Percentiles rank a stretch among this genome's conserved stretches.
These are phyloP conservation scores for Anisogramma anomala DNA, from an alignment of 2,329 filamentous ascomycete species.

Conservation along the genomic window DNA sequence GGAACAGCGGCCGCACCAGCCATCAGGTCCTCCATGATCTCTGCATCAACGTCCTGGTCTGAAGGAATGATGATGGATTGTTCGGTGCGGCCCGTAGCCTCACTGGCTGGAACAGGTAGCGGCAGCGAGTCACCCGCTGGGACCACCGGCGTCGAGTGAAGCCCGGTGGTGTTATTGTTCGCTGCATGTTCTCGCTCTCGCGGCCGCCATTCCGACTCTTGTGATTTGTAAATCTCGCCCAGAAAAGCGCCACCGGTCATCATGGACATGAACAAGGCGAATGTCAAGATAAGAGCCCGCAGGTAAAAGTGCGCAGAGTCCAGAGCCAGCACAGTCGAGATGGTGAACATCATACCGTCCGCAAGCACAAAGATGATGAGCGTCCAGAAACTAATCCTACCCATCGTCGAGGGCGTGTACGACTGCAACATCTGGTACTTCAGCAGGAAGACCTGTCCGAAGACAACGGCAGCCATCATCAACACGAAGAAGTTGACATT, in stretches of 20 bases:
- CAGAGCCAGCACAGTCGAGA: constrained; percentile 44
- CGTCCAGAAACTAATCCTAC: constrained; percentile 54
- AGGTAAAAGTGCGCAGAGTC: constrained; percentile 45
- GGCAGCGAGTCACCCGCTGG: constrained; percentile 26
- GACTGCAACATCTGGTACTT: constrained; percentile 55
- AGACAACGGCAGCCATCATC: constrained; percentile 42
- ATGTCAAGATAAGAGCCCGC: constrained; percentile 43
- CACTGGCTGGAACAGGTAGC: constrained; percentile 28
- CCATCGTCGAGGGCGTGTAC: constrained; percentile 55
- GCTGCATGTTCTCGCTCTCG: constrained; percentile 25
- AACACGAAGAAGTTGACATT: constrained; percentile 49
- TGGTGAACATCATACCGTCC: constrained; percentile 47
- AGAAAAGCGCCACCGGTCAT: constrained; percentile 47
- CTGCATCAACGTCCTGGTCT: constrained; percentile 52
- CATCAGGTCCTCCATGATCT: constrained; percentile 34
- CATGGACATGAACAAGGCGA: constrained; percentile 44
- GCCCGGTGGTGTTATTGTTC: constrained; percentile 17
- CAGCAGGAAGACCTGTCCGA: constrained; percentile 49
- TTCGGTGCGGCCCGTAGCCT: constrained; percentile 12
- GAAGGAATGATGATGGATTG: constrained; percentile 48
- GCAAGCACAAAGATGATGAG: constrained; percentile 50
- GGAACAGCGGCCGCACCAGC: constrained; percentile 26
- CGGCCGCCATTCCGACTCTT: constrained; percentile 44
- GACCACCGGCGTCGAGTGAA: constrained; percentile 18
- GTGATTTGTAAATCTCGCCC: constrained; percentile 48